A percentile compares a stretch with the other conserved stretches of the same genome.
Conservation (phyloP, 1,139 yeast species). For the Suhomyces wounanorum region DNA sequence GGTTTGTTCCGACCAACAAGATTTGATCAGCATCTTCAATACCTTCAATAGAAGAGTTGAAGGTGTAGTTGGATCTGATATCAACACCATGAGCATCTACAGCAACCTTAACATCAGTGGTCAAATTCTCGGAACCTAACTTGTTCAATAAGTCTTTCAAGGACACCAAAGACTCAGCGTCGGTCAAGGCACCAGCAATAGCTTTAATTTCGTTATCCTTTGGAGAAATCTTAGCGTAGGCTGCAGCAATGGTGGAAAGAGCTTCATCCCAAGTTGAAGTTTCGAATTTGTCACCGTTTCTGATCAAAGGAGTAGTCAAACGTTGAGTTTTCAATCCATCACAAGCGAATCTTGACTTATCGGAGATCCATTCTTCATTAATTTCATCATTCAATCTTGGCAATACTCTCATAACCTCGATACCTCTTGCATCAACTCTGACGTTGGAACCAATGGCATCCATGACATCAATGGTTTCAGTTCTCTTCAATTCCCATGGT, state of each 20-base stretch:
- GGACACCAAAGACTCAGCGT: slow-evolving; percentile 81
- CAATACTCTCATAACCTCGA: slow-evolving; percentile 84
- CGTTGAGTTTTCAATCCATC: slow-evolving; percentile 89
- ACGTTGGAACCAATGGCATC: slow-evolving; percentile 84
- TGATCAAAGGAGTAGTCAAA: slow-evolving; percentile 77
- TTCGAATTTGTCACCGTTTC: slow-evolving; percentile 69
- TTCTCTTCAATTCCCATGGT: slow-evolving; percentile 92
- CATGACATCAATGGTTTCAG: slow-evolving; percentile 83
- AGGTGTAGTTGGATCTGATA: slow-evolving; percentile 75
- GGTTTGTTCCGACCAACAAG: slow-evolving; percentile 80
- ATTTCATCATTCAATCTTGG: slow-evolving; percentile 86
- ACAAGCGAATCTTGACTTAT: slow-evolving; percentile 82
- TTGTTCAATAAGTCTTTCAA: slow-evolving; percentile 77
- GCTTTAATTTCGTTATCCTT: slow-evolving; percentile 76
- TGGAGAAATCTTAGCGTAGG: slow-evolving; percentile 60
- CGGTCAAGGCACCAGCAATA: slow-evolving; percentile 78
- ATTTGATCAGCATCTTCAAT: slow-evolving; percentile 83
- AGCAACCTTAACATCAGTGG: slow-evolving; percentile 65
- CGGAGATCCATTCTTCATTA: slow-evolving; percentile 92
- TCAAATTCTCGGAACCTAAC: slow-evolving; percentile 79
- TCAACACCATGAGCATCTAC: slow-evolving; percentile 74
- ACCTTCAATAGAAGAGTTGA: slow-evolving; percentile 79
- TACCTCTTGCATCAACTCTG: slow-evolving; percentile 85
- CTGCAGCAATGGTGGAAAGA: slow-evolving; percentile 66
- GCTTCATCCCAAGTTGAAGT: slow-evolving; percentile 91